Conservation (phyloP, 768 basidiomycete genomes). For the Amanita phalloides region DNA sequence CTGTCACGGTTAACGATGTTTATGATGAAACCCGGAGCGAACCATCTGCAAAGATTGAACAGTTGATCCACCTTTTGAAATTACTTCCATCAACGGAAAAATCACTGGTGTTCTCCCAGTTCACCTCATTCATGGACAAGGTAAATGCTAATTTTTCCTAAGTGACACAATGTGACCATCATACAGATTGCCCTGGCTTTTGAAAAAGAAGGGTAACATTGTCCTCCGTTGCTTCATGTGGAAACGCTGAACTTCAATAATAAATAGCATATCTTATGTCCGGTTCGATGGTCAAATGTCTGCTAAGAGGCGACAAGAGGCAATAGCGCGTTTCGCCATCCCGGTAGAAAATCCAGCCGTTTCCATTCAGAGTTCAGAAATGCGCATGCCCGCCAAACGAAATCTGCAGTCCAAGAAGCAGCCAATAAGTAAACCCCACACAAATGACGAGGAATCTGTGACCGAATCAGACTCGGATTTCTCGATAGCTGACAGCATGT, state of each 20-base stretch:
- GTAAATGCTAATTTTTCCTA: slow-evolving; percentile 20
- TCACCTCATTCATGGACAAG: slow-evolving; percentile 78
- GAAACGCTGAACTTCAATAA: background rate
- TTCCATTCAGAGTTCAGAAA: background rate
- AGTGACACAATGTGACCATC: background rate
- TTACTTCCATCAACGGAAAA: slow-evolving; percentile 65
- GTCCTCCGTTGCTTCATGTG: background rate
- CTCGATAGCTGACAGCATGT: slow-evolving; percentile 13
- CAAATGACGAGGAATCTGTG: slow-evolving; percentile 16
- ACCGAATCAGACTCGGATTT: slow-evolving; percentile 4
- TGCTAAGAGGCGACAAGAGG: slow-evolving; percentile 68
- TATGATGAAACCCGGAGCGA: slow-evolving; percentile 31
- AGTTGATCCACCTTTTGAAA: slow-evolving; percentile 61
- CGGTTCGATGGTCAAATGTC: slow-evolving; percentile 85
- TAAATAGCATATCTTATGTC: slow-evolving; percentile 55
- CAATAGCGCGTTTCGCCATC: slow-evolving; percentile 63
- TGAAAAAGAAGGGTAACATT: slow-evolving; percentile 48
- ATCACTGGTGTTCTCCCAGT: slow-evolving; percentile 84
- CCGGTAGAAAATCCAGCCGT: slow-evolving; percentile 32
- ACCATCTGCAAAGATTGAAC: slow-evolving; percentile 81
- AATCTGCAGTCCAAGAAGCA: background rate
- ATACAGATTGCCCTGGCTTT: slow-evolving; percentile 61
- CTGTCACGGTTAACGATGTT: slow-evolving; percentile 28
- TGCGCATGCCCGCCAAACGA: background rate
- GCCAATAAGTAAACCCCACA: background rate